Conservation (phyloP, 1,139 yeast species). For the Petasospora rhodanensis region DNA sequence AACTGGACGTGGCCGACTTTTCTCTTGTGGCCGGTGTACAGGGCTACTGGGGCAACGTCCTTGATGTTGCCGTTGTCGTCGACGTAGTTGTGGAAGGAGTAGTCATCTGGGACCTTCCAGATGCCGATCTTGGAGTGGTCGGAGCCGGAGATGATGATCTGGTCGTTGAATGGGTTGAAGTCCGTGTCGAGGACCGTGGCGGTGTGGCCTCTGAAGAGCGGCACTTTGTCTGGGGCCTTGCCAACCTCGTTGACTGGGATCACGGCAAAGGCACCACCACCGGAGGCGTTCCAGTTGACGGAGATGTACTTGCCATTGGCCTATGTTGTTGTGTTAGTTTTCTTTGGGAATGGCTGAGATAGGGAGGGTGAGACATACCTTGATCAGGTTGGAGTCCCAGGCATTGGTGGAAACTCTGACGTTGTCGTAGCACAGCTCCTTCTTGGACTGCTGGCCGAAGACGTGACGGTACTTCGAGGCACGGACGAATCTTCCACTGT, state of each 20-base stretch:
- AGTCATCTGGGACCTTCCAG: slow-evolving; percentile 84
- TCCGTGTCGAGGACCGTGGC: slow-evolving; percentile 94
- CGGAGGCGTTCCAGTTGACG: slow-evolving; percentile 90
- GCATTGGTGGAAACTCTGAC: slow-evolving; percentile 84
- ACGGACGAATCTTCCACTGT: slow-evolving; percentile 87
- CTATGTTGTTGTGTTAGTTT: slow-evolving; percentile 21
- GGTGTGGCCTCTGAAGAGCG: slow-evolving; percentile 91
- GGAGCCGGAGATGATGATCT: slow-evolving; percentile 75
- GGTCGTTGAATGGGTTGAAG: slow-evolving; percentile 79
- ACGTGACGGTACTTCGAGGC: slow-evolving; percentile 97
- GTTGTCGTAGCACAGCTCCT: slow-evolving; percentile 85
- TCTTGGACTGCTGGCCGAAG: slow-evolving; percentile 86
- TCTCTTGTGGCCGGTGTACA: slow-evolving; percentile 79
- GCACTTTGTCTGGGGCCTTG: slow-evolving; percentile 91
- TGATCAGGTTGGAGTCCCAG: slow-evolving; percentile 89
- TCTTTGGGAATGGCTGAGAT: neutral
- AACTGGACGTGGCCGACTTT: slow-evolving; percentile 91
- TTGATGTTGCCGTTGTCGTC: slow-evolving; percentile 60
- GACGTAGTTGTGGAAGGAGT: slow-evolving; percentile 57
- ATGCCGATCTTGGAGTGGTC: slow-evolving; percentile 87
- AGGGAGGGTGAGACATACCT: slow-evolving; percentile 29
- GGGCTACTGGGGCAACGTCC: slow-evolving; percentile 67
- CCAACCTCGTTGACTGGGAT: slow-evolving; percentile 84
- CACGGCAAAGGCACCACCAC: slow-evolving; percentile 96
- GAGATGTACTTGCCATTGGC: slow-evolving; percentile 81